These are phyloP conservation scores for Hansenula anomala DNA, from an alignment of 1,139 yeast genomes.

Conservation along the genomic window DNA sequence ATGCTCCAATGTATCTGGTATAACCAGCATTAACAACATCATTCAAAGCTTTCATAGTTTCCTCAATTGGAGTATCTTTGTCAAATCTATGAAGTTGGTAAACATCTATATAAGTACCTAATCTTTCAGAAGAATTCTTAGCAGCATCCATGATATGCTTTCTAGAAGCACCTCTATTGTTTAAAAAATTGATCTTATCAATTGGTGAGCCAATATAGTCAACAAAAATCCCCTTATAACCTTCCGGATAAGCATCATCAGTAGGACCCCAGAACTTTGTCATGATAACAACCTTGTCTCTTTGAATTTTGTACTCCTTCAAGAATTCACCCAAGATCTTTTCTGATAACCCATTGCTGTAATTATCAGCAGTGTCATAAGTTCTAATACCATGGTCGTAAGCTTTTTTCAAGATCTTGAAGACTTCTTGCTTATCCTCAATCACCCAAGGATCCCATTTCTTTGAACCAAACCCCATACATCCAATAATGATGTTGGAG, in stretches of 20 bases:
- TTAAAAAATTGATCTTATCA: conserved; percentile 17
- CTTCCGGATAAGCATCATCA: conserved; percentile 17
- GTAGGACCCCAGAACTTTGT: conserved; percentile 28
- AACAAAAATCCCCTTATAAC: not conserved
- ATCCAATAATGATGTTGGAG: conserved; percentile 35
- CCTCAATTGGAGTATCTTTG: conserved; percentile 34
- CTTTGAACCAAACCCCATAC: conserved; percentile 31
- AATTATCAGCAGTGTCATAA: conserved; percentile 39
- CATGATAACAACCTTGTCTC: conserved; percentile 36
- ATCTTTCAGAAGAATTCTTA: conserved; percentile 32
- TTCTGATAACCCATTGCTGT: conserved; percentile 36
- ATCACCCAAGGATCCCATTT: conserved; percentile 38
- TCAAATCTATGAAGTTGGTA: conserved; percentile 43
- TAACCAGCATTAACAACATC: conserved; percentile 38
- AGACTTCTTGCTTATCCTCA: conserved; percentile 29
- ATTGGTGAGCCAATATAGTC: not conserved
- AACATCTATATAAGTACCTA: conserved; percentile 46
- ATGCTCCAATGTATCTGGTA: conserved; percentile 44
- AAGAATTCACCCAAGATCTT: conserved; percentile 33
- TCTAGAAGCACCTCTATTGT: conserved; percentile 35
- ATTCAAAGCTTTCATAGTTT: conserved; percentile 43
- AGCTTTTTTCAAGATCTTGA: conserved; percentile 34
- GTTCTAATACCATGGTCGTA: conserved; percentile 43
- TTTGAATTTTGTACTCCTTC: conserved; percentile 29
- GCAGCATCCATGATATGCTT: conserved; percentile 43